Percentiles rank a stretch among this genome's conserved stretches.
These are phyloP conservation scores for Sherardia arvensis DNA, from an alignment of 257 asterid species.

Conservation along the genomic window DNA sequence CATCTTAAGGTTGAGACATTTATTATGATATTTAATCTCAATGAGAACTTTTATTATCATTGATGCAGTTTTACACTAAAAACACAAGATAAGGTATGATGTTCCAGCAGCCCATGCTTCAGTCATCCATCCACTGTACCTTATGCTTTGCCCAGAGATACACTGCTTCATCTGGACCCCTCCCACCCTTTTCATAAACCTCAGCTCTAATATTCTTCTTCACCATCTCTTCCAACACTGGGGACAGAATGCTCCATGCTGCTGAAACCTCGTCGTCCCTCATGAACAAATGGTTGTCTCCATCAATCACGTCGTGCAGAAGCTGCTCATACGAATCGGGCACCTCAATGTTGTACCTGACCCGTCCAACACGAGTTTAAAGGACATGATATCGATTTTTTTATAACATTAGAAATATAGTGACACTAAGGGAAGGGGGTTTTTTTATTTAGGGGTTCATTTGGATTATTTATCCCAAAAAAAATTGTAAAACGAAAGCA, in stretches of 20 bases:
- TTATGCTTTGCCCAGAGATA: constrained; percentile 43
- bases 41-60: too few species aligned
- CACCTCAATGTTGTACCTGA: constrained; percentile 34
- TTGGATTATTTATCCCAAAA: too few species aligned
- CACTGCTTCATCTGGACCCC: constrained; percentile 35
- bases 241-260: constrained; percentile 35
- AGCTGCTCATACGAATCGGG: constrained; percentile 48
- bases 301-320: constrained; percentile 38
- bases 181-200: constrained; percentile 26
- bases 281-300: constrained; percentile 47
- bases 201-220: constrained; percentile 20
- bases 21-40: too few species aligned
- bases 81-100: background rate
- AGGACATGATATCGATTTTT: too few species aligned
- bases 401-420: too few species aligned
- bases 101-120: background rate
- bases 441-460: too few species aligned
- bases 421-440: too few species aligned
- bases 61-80: too few species aligned
- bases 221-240: constrained; percentile 32
- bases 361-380: background rate
- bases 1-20: too few species aligned
- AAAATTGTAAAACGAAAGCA: too few species aligned
- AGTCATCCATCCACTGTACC: constrained; percentile 33
- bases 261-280: constrained; percentile 45